Conservation (phyloP, 192 early-diverging fungal genomes). For the Umbelopsis ramanniana region DNA sequence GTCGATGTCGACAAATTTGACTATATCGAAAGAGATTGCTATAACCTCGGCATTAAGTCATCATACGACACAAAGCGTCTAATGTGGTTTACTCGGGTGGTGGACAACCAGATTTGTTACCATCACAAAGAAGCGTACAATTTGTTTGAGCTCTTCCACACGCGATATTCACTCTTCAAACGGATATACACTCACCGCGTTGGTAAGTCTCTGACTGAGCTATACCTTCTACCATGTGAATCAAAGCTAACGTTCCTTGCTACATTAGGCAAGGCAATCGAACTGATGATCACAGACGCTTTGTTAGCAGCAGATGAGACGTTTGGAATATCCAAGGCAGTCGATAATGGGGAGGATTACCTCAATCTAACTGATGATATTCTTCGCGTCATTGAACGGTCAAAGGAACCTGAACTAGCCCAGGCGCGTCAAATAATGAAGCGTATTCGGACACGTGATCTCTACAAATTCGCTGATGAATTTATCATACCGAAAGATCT, state of each 20-base stretch:
- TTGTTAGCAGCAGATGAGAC: constrained; percentile 79
- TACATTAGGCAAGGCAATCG: constrained; percentile 63
- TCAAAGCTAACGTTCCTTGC: neutral
- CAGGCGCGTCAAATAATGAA: constrained; percentile 72
- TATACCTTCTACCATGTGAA: neutral
- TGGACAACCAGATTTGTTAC: constrained; percentile 90
- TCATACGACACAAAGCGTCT: constrained; percentile 61
- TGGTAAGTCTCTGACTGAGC: constrained; percentile 44
- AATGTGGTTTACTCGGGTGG: constrained; percentile 82
- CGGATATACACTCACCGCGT: constrained; percentile 90
- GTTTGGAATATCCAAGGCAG: constrained; percentile 62
- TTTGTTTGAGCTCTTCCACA: constrained; percentile 85
- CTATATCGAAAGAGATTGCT: constrained; percentile 78
- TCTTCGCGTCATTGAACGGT: constrained; percentile 72
- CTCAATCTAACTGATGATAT: constrained; percentile 83
- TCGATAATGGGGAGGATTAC: constrained; percentile 72
- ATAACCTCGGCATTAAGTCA: constrained; percentile 72
- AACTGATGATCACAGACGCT: constrained; percentile 91
- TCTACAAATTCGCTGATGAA: constrained; percentile 90
- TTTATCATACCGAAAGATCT: constrained; percentile 64
- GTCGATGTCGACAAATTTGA: constrained; percentile 96
- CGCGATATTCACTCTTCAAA: constrained; percentile 78
- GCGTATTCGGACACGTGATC: constrained; percentile 76
- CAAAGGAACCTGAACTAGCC: constrained; percentile 61
- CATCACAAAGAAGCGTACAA: constrained; percentile 90